phyloP scores from a whole-genome alignment of 306 rosid genomes.

The Castanea mollissima region DNA sequence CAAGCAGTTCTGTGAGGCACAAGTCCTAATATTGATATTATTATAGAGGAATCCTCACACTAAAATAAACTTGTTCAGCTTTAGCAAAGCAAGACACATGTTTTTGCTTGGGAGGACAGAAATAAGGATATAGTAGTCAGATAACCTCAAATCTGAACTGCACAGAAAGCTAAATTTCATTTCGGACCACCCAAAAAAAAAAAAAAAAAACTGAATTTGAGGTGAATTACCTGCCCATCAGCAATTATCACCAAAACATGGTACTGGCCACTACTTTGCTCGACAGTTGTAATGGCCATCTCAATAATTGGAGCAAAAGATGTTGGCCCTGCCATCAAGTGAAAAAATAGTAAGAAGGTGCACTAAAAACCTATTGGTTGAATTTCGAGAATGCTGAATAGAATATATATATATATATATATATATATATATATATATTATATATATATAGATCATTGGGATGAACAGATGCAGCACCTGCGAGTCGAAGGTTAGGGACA shows the following conservation, averaged over 20 bases:
- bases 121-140: not conserved
- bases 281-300: slow-evolving; percentile 86
- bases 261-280: slow-evolving; percentile 86
- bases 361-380: not conserved
- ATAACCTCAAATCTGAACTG: not conserved
- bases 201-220: not conserved
- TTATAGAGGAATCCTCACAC: not conserved
- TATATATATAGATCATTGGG: too few species aligned
- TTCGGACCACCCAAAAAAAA: not conserved
- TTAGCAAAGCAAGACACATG: not conserved
- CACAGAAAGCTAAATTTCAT: not conserved
- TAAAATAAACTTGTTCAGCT: not conserved
- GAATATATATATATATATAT: not conserved
- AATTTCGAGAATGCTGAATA: not conserved
- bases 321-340: slow-evolving; percentile 67
- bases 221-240: slow-evolving; percentile 77
- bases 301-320: slow-evolving; percentile 91
- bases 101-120: not conserved
- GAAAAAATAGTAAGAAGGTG: slow-evolving; percentile 7
- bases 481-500: slow-evolving; percentile 65
- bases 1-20: slow-evolving; percentile 1
- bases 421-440: too few species aligned
- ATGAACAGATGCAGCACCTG: slow-evolving; percentile 43
- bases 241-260: slow-evolving; percentile 90
- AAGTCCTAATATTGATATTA: not conserved